Conservation (phyloP, 2,329 filamentous ascomycete genomes). For the Colletotrichum sublineola region DNA sequence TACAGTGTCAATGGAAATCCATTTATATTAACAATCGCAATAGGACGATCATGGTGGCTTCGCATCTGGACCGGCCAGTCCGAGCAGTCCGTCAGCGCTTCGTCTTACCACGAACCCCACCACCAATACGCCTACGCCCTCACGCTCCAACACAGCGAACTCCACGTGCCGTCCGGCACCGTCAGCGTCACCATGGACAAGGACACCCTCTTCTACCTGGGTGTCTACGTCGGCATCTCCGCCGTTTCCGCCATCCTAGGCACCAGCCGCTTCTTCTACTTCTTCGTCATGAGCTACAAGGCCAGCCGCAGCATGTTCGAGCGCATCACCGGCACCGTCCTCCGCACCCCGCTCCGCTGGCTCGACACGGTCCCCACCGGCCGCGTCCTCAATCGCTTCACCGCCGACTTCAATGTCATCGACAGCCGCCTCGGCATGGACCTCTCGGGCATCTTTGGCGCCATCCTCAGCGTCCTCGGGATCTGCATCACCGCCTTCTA, state of each 20-base stretch:
- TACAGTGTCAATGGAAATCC: not conserved
- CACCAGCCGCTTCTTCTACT: constrained; percentile 72
- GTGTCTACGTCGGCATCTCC: constrained; percentile 75
- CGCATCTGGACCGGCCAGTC: constrained; percentile 70
- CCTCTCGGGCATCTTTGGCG: constrained; percentile 70
- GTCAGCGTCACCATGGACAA: constrained; percentile 49
- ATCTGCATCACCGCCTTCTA: constrained; percentile 77
- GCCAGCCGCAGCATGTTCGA: constrained; percentile 79
- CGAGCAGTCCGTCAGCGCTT: constrained; percentile 48
- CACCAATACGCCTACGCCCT: constrained; percentile 45
- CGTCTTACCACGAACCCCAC: constrained; percentile 39
- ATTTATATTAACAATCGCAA: constrained; percentile 24
- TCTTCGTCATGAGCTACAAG: constrained; percentile 74
- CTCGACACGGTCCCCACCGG: constrained; percentile 84
- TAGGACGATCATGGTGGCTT: constrained; percentile 74
- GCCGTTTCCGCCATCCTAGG: constrained; percentile 69
- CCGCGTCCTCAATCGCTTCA: constrained; percentile 82
- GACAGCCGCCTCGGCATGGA: constrained; percentile 77
- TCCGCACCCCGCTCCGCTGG: constrained; percentile 82
- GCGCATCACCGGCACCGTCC: constrained; percentile 73
- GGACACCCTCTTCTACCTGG: constrained; percentile 73
- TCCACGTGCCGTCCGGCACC: constrained; percentile 51
- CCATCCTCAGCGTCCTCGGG: constrained; percentile 72
- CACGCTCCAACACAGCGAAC: constrained; percentile 60
- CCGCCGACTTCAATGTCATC: constrained; percentile 80